Percentiles rank a stretch among this genome's conserved stretches.
Conservation (phyloP, 352 stramenopile genomes). For the Aphanomyces stellatus region DNA sequence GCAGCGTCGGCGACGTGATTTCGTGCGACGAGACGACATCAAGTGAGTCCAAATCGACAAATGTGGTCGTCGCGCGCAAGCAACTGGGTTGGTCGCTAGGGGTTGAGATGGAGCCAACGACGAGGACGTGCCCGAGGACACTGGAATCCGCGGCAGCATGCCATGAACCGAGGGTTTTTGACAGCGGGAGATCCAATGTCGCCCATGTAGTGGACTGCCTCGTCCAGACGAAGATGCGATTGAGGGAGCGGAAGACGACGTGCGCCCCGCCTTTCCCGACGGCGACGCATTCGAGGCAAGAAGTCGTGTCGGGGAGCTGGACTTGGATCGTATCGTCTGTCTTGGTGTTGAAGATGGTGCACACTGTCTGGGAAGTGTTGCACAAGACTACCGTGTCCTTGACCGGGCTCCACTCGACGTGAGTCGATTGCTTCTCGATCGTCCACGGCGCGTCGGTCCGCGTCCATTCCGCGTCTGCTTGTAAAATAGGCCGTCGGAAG, state of each 20-base stretch:
- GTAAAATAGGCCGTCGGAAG: background rate
- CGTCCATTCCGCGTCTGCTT: background rate
- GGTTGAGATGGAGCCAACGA: background rate
- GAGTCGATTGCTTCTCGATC: background rate
- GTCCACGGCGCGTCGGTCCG: background rate
- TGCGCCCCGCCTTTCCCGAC: background rate
- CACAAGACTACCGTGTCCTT: background rate
- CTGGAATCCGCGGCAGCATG: background rate
- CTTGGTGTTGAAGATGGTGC: background rate
- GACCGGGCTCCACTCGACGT: background rate
- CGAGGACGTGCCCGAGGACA: background rate
- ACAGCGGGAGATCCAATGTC: background rate
- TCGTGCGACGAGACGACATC: too few species aligned
- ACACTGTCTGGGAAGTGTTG: background rate
- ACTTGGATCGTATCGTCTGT: background rate
- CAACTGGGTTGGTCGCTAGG: too few species aligned
- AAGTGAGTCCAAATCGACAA: too few species aligned
- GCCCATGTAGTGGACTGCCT: background rate
- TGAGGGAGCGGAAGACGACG: background rate
- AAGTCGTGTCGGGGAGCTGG: background rate
- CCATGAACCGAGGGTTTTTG: background rate
- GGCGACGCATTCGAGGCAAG: background rate
- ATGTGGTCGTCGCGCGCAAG: too few species aligned
- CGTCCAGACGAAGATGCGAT: background rate
- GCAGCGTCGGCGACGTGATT: too few species aligned